Base-by-base conservation (phyloP, 2,329 filamentous ascomycete genomes). In the Penicillium janthinellum region DNA sequence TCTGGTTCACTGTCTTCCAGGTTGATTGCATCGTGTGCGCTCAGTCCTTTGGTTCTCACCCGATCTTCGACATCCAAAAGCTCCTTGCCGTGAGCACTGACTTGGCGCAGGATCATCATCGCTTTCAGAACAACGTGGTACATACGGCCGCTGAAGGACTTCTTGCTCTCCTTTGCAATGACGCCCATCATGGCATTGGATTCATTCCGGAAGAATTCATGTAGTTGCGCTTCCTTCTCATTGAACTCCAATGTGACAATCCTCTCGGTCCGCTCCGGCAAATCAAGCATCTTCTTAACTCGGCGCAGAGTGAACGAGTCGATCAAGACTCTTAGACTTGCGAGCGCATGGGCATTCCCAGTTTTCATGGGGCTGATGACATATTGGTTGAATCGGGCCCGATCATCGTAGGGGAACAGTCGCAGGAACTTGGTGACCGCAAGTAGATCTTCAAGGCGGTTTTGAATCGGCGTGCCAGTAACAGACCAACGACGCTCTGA, bases 381-480 rank as follows among this genome's bases (percentile, higher is more conserved):
- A 72, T 90, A 87, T 58, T 90, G 86, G 4, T 87, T 84, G 73
- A 97, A 99, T 53, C 87, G 87, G 55, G 81, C 80, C 56, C 86
- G 85, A 51, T 94, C 89, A 61, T 96, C 88, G 70, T 98, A 98
- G 0, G 94, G 94, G 68, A 88, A 87, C 14, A 98, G 81, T 14
- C 90, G 87, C 44, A 98, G 80, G 71, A 98, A 98, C 35, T 89
- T 90, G 59, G 96, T 87, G 2, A 98, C 81, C 1, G 94, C 90
- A 14, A 91, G 90, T 22, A 98, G 83, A 73, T 99, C 95, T 65
- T 96, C 92, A 2, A 98, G 83, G 4, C 91, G 88, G 71, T 99
- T 99, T 76, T 98, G 94, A 8, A 98, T 91, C 0, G 93, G 95
- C 0, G 95, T 98, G 56, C 94, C 95, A 0, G 95, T 98, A n/a